Evolutionary conservation across 768 basidiomycete genomes (phyloP).

Genomic region (Zangia roseola): DNA sequence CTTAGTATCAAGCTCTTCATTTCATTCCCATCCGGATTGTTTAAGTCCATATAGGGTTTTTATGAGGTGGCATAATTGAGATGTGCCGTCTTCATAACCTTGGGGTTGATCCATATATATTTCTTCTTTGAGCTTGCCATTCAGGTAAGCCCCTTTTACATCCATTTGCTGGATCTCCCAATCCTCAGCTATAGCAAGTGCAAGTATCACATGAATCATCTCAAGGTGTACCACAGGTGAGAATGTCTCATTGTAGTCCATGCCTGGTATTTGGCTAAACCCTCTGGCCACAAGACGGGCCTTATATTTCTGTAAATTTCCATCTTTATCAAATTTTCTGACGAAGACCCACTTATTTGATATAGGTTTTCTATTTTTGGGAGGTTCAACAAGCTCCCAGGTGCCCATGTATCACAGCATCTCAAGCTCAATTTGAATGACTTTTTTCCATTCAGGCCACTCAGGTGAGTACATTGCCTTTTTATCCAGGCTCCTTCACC

Average conservation of each 20-base stretch:
- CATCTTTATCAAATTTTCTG: conserved; percentile 4
- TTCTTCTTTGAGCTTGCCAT: conserved; percentile 31
- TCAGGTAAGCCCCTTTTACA: conserved; percentile 29
- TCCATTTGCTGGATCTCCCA: conserved; percentile 33
- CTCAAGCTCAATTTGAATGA: neutral
- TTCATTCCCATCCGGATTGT: conserved; percentile 31
- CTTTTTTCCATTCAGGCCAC: neutral
- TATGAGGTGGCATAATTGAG: conserved; percentile 18
- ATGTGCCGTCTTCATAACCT: conserved; percentile 18
- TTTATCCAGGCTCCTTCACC: too few relatives aligned
- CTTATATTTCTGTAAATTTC: conserved; percentile 23
- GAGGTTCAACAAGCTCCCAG: neutral
- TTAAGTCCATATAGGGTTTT: conserved; percentile 32
- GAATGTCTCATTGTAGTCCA: conserved; percentile 38
- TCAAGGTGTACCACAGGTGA: conserved; percentile 27
- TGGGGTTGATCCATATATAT: conserved; percentile 34
- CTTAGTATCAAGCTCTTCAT: conserved; percentile 20
- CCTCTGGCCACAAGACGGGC: conserved; percentile 40
- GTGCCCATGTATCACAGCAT: conserved; percentile 18
- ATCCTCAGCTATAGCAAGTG: conserved; percentile 13
- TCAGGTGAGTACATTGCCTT: neutral
- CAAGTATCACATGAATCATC: conserved; percentile 23
- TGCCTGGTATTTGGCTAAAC: conserved; percentile 35
- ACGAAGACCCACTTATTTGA: too few relatives aligned
- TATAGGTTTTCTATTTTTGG: neutral